Evolutionary conservation across 805 yeast genomes (phyloP).

Genomic region (Pichia scutulata): DNA sequence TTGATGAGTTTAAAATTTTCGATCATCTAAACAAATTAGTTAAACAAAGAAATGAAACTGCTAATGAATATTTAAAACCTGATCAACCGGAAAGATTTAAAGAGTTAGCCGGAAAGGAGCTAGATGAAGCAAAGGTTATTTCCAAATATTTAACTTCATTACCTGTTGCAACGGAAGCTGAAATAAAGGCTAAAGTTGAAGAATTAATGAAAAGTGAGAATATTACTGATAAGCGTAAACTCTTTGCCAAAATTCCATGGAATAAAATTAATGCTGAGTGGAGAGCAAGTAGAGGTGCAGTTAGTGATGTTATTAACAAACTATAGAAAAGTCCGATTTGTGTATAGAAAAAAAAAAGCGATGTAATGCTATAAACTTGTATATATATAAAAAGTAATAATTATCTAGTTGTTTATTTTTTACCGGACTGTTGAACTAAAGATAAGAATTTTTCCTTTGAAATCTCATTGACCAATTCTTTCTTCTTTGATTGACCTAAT

Average conservation of each 20-base stretch:
- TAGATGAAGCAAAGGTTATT: conserved; percentile 31
- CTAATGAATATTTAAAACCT: conserved; percentile 30
- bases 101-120: conserved; percentile 31
- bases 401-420: conserved; percentile 12
- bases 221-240: conserved; percentile 17
- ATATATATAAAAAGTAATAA: not conserved
- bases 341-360: not conserved
- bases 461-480: conserved; percentile 63
- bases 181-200: conserved; percentile 26
- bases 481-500: conserved; percentile 38
- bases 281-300: conserved; percentile 29
- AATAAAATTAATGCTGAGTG: conserved; percentile 26
- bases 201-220: conserved; percentile 22
- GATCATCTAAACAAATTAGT: conserved; percentile 31
- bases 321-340: conserved; percentile 8
- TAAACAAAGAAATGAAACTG: conserved; percentile 34
- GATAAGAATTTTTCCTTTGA: conserved; percentile 88
- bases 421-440: conserved; percentile 74
- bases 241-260: conserved; percentile 31
- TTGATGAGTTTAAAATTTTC: conserved; percentile 27
- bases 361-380: not conserved
- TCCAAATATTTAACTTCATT: conserved; percentile 26
- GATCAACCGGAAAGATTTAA: conserved; percentile 36
- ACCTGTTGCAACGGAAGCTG: conserved; percentile 32
- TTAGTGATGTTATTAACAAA: conserved; percentile 23